Conservation (phyloP, 805 yeast genomes). For the Saturnispora ahearnii region DNA sequence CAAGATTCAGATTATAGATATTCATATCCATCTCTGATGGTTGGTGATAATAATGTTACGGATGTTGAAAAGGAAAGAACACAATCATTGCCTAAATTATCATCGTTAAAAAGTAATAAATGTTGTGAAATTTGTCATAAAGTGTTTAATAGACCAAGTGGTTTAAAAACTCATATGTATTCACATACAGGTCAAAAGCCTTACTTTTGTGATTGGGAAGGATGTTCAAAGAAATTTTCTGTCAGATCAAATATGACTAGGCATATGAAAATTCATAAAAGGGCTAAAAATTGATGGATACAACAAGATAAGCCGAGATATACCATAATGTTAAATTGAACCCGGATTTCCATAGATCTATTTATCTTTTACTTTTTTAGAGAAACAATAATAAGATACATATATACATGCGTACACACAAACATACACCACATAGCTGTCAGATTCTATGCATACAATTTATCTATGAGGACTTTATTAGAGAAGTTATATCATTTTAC, state of each 20-base stretch:
- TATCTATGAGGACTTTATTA: too few species aligned
- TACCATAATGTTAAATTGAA: too few species aligned
- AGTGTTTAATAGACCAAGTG: constrained; percentile 54
- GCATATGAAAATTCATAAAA: constrained; percentile 57
- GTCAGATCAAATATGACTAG: constrained; percentile 77
- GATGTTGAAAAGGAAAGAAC: neutral
- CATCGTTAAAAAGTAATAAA: neutral
- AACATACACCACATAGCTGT: too few species aligned
- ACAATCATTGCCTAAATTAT: neutral
- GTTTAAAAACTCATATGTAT: constrained; percentile 71
- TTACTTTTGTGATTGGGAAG: constrained; percentile 57
- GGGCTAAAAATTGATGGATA: too few species aligned
- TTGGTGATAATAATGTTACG: neutral
- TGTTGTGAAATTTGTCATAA: neutral
- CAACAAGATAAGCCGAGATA: too few species aligned
- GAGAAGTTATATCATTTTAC: too few species aligned
- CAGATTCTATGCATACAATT: too few species aligned
- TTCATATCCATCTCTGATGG: neutral
- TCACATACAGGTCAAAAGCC: constrained; percentile 90
- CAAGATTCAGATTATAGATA: neutral
- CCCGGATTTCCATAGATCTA: too few species aligned
- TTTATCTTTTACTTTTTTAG: too few species aligned
- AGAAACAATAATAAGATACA: too few species aligned
- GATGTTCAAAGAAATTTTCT: constrained; percentile 61
- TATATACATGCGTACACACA: too few species aligned